Conservation (phyloP, 1,139 yeast genomes). For the Komagataea norvegica region DNA sequence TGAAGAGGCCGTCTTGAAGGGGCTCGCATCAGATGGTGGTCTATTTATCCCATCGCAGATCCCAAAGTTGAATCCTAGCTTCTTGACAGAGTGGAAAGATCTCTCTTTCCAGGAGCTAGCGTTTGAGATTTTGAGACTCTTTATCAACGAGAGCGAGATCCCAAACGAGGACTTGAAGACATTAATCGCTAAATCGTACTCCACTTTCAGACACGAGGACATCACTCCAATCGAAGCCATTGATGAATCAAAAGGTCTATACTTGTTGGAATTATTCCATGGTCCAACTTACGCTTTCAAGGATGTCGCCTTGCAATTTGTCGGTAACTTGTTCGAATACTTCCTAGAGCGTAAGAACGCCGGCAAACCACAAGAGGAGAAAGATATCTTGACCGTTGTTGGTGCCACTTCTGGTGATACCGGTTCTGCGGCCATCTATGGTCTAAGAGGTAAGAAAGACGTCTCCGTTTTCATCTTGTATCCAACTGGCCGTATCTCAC, state of each 20-base stretch:
- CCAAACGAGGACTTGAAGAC: slow-evolving; percentile 59
- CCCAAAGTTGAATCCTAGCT: slow-evolving; percentile 61
- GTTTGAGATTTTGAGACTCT: slow-evolving; percentile 74
- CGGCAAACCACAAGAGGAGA: slow-evolving; percentile 51
- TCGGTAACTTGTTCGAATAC: slow-evolving; percentile 92
- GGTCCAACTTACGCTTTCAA: slow-evolving; percentile 99
- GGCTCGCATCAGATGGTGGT: slow-evolving; percentile 96
- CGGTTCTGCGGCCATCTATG: slow-evolving; percentile 98
- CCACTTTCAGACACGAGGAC: slow-evolving; percentile 81
- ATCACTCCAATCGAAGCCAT: slow-evolving; percentile 76
- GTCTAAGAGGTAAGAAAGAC: slow-evolving; percentile 92
- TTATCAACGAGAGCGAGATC: slow-evolving; percentile 66
- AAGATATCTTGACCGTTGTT: slow-evolving; percentile 87
- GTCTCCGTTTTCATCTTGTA: slow-evolving; percentile 92
- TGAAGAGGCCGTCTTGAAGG: slow-evolving; percentile 90
- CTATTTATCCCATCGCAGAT: slow-evolving; percentile 81
- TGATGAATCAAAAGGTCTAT: slow-evolving; percentile 48
- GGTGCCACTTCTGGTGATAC: slow-evolving; percentile 99
- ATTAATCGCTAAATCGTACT: slow-evolving; percentile 67
- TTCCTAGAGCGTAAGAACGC: slow-evolving; percentile 76
- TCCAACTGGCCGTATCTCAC: slow-evolving; percentile 97
- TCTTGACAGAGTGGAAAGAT: slow-evolving; percentile 64
- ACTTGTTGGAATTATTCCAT: slow-evolving; percentile 88
- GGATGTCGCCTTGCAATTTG: slow-evolving; percentile 96
- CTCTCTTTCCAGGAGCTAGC: slow-evolving; percentile 83